These are phyloP conservation scores for Dianthus caryophyllus DNA, from an alignment of 148 eudicot species.

Conservation along the genomic window DNA sequence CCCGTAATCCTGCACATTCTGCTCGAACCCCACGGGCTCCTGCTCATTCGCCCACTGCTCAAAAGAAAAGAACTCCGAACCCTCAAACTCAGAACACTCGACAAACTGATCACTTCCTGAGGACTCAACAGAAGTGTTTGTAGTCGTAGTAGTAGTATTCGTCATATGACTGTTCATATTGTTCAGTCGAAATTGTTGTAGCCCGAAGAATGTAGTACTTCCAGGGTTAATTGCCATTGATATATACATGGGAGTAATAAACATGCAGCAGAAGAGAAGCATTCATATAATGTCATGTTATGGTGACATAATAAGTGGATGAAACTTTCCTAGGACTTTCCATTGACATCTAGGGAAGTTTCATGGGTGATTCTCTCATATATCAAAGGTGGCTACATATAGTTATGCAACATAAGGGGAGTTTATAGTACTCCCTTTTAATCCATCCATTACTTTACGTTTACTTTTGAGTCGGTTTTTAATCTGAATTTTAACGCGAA, in stretches of 20 bases:
- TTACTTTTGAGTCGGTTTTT: too few species aligned
- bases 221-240: conserved; percentile 11
- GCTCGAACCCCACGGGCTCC: conserved; percentile 22
- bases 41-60: conserved; percentile 22
- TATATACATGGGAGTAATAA: conserved; percentile 5
- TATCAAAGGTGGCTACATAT: conserved; percentile 19
- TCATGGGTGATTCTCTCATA: conserved; percentile 26
- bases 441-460: too few species aligned
- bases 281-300: conserved; percentile 18
- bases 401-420: background rate
- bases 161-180: conserved; percentile 15
- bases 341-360: conserved; percentile 32
- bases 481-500: too few species aligned
- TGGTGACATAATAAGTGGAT: background rate
- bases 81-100: conserved; percentile 32
- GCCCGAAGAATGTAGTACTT: conserved; percentile 9
- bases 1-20: conserved; percentile 22
- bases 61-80: conserved; percentile 36
- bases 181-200: background rate
- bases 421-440: too few species aligned
- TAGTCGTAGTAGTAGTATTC: too few species aligned
- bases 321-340: conserved; percentile 41
- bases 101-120: conserved; percentile 33
- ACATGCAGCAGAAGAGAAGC: conserved; percentile 1
- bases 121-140: conserved; percentile 26